Percentiles rank a stretch among this genome's conserved stretches.
Evolutionary conservation across 2,329 filamentous ascomycete species (phyloP).

Genomic region (Chaetomium sp.): DNA sequence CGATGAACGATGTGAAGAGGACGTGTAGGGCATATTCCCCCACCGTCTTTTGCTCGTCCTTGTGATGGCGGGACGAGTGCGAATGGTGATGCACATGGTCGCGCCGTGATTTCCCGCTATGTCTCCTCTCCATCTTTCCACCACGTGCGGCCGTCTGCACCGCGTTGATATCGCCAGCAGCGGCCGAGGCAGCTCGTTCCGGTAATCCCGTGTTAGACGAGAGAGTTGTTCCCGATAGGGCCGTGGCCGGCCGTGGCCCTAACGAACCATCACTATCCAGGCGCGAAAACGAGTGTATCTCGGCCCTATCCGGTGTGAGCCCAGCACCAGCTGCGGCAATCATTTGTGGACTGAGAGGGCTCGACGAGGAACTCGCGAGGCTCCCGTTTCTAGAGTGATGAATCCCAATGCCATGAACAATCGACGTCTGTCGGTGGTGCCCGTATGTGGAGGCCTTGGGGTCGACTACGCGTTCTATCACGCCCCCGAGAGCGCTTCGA

Average conservation of each 20-base stretch:
- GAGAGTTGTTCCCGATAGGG: slow-evolving; percentile 40
- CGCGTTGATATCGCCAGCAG: slow-evolving; percentile 35
- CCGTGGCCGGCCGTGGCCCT: slow-evolving; percentile 39
- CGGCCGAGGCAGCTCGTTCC: slow-evolving; percentile 42
- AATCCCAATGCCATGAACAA: slow-evolving; percentile 74
- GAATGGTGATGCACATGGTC: slow-evolving; percentile 71
- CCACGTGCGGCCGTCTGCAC: slow-evolving; percentile 37
- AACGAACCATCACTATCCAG: slow-evolving; percentile 38
- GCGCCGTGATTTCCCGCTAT: slow-evolving; percentile 59
- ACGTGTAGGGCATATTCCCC: slow-evolving; percentile 96
- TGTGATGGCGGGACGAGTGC: slow-evolving; percentile 64
- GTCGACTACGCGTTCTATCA: slow-evolving; percentile 49
- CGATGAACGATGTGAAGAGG: slow-evolving; percentile 94
- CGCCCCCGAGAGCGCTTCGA: slow-evolving; percentile 36
- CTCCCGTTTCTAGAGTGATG: slow-evolving; percentile 91
- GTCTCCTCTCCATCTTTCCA: slow-evolving; percentile 53
- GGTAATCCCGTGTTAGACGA: slow-evolving; percentile 26
- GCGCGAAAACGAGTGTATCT: slow-evolving; percentile 42
- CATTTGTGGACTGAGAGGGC: slow-evolving; percentile 81
- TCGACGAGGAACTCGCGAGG: slow-evolving; percentile 69
- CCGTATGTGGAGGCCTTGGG: slow-evolving; percentile 58
- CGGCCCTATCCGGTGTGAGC: slow-evolving; percentile 46
- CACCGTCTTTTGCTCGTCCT: slow-evolving; percentile 82
- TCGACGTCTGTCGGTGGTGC: slow-evolving; percentile 93
- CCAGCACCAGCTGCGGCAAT: slow-evolving; percentile 62